phyloP scores from a whole-genome alignment of 345 rosid genomes.

The Adansonia digitata region DNA sequence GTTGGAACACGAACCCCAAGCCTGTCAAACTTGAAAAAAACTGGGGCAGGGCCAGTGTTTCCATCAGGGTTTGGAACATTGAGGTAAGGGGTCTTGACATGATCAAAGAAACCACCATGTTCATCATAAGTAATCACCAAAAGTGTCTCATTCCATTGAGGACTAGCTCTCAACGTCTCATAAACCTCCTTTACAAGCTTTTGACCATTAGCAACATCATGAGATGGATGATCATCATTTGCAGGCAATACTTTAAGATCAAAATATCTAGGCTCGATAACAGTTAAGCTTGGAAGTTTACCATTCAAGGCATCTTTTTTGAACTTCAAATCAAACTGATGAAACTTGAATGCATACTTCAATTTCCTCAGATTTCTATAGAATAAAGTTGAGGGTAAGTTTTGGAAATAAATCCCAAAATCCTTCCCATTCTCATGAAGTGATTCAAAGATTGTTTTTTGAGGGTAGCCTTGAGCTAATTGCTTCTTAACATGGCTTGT shows the following conservation, averaged over 20 bases:
- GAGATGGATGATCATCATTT: constrained; percentile 91
- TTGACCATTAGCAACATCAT: constrained; percentile 80
- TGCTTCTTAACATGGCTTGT: constrained; percentile 76
- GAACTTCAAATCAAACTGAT: constrained; percentile 51
- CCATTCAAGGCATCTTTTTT: constrained; percentile 73
- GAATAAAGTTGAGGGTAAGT: constrained; percentile 76
- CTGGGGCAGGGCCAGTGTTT: constrained; percentile 83
- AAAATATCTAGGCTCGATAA: constrained; percentile 81
- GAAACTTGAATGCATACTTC: constrained; percentile 68
- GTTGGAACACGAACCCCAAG: constrained; percentile 90
- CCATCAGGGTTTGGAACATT: constrained; percentile 86
- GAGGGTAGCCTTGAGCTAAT: constrained; percentile 78
- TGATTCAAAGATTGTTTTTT: constrained; percentile 81
- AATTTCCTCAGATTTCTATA: constrained; percentile 78
- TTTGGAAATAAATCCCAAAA: constrained; percentile 76
- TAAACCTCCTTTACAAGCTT: constrained; percentile 79
- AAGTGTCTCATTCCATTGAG: constrained; percentile 92
- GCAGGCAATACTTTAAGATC: constrained; percentile 68
- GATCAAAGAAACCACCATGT: constrained; percentile 92
- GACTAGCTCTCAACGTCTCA: constrained; percentile 75
- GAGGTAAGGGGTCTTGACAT: constrained; percentile 69
- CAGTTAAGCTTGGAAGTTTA: constrained; percentile 63
- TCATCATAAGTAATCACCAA: constrained; percentile 84
- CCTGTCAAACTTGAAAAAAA: constrained; percentile 83
- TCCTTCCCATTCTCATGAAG: constrained; percentile 54